Conservation (phyloP, 345 rosid species). For the Draba incana region DNA sequence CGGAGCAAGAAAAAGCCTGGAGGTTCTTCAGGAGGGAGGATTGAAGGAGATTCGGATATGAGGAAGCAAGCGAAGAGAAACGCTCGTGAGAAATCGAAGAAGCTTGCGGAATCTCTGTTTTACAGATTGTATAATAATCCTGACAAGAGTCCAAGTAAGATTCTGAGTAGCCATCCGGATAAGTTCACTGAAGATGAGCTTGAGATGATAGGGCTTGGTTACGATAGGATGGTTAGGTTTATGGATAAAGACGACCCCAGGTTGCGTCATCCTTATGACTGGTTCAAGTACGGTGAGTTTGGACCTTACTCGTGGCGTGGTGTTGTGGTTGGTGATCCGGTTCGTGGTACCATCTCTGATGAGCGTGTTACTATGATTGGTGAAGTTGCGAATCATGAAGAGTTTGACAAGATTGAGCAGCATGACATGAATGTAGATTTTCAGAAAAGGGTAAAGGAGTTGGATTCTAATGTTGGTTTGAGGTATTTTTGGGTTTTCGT, state of each 20-base stretch:
- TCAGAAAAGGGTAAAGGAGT: conserved; percentile 54
- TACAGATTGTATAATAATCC: conserved; percentile 64
- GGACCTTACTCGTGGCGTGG: conserved; percentile 99
- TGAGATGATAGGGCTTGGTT: conserved; percentile 79
- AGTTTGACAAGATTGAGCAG: conserved; percentile 87
- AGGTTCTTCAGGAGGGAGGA: conserved; percentile 59
- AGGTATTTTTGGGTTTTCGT: conserved; percentile 89
- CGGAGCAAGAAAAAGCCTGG: conserved; percentile 84
- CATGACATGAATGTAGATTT: conserved; percentile 82
- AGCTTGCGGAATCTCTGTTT: conserved; percentile 66
- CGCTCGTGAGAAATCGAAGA: conserved; percentile 48
- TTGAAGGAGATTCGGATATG: conserved; percentile 55
- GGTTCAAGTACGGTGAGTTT: conserved; percentile 93
- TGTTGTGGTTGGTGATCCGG: conserved; percentile 86
- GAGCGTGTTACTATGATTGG: conserved; percentile 72
- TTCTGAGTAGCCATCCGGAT: conserved; percentile 64
- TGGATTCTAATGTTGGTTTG: conserved; percentile 75
- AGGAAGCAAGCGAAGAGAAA: conserved; percentile 56
- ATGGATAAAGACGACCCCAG: conserved; percentile 92
- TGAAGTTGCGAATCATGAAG: conserved; percentile 72
- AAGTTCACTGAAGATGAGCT: conserved; percentile 85
- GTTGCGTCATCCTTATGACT: conserved; percentile 79
- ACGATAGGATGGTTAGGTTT: conserved; percentile 88
- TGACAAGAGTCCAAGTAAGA: conserved; percentile 42
- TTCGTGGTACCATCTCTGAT: conserved; percentile 77